Base-by-base conservation (phyloP, 805 yeast species). In the Candida chauliodis region DNA sequence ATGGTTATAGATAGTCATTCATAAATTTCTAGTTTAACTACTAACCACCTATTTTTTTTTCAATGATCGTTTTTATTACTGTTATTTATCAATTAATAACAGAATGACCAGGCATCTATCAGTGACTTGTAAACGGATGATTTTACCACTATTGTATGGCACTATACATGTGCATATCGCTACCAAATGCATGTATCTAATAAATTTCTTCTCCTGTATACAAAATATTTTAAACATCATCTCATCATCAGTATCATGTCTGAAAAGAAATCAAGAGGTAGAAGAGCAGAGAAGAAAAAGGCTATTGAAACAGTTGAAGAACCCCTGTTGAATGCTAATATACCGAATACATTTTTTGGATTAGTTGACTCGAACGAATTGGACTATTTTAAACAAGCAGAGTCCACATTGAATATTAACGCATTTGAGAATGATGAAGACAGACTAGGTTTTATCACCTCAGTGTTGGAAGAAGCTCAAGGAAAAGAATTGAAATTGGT, bases 311-410 rank as follows among this genome's bases (percentile, higher is more conserved):
- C 36, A 11, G 48, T 37, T 15, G 46, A 44, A 11, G 38, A 36
- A 22, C 21, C 4, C 4, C 8, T 48, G 22, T 38, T 47, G 15
- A 45, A 40, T 14, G 49, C 51, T 15, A 46, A 30, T 14, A 22
- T 48, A 5, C 38, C 44, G 49, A 40, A 55, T 54, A 15, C 63
- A 84, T 91, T 90, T 55, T 93, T 81, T 58, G 99, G 99, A 16
- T 70, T 91, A 25, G 81, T 91, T 8, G 95, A 88, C 56, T 61
- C 89, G 3, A 73, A 77, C 20, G 98, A 91, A 59, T 63, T 87
- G 29, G 96, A 89, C 45, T 91, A 93, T 60, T 93, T 91, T 70
- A 88, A 87, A 52, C 88, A 83, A 52, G 95, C 97, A 0, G 98
- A 91, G 59, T 76, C 89, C 3, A 84, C 93, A 0, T 67, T 91